These are phyloP conservation scores for Botryotinia calthae DNA, from an alignment of 2,329 filamentous ascomycete species.

Conservation along the genomic window DNA sequence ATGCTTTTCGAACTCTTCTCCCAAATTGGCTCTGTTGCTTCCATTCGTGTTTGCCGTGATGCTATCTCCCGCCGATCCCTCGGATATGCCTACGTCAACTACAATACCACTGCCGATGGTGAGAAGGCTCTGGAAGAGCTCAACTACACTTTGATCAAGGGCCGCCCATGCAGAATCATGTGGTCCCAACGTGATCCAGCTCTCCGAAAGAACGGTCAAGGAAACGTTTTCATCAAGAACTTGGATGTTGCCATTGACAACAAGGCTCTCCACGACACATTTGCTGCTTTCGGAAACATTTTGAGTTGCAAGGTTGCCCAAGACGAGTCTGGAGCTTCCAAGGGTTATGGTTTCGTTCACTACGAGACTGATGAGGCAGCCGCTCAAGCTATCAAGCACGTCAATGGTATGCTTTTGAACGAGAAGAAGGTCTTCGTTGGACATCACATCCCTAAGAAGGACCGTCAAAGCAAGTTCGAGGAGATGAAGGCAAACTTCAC, in stretches of 20 bases:
- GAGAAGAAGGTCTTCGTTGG: slow-evolving; percentile 99
- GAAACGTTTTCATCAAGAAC: slow-evolving; percentile 99
- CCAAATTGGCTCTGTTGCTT: slow-evolving; percentile 96
- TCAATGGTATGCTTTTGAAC: slow-evolving; percentile 99
- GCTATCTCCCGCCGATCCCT: slow-evolving; percentile 97
- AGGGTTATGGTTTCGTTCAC: slow-evolving; percentile 98
- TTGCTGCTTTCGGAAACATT: slow-evolving; percentile 98
- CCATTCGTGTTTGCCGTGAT: slow-evolving; percentile 99
- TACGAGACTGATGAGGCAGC: slow-evolving; percentile 99
- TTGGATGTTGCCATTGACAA: slow-evolving; percentile 98
- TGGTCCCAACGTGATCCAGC: slow-evolving; percentile 99
- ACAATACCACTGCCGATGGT: slow-evolving; percentile 94
- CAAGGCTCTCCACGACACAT: slow-evolving; percentile 99
- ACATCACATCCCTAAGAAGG: slow-evolving; percentile 99
- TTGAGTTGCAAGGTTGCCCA: slow-evolving; percentile 99
- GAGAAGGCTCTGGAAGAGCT: slow-evolving; percentile 98
- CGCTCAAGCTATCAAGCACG: slow-evolving; percentile 96
- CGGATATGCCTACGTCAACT: slow-evolving; percentile 99
- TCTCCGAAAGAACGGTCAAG: slow-evolving; percentile 97
- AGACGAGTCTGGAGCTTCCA: slow-evolving; percentile 94
- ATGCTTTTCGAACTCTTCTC: slow-evolving; percentile 99
- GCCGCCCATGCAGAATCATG: slow-evolving; percentile 99
- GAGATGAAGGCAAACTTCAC: slow-evolving; percentile 99
- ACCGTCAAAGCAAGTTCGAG: slow-evolving; percentile 99
- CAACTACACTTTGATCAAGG: slow-evolving; percentile 99